Evolutionary conservation across 1,139 yeast species (phyloP).

Genomic region (Williopsis jadinii): DNA sequence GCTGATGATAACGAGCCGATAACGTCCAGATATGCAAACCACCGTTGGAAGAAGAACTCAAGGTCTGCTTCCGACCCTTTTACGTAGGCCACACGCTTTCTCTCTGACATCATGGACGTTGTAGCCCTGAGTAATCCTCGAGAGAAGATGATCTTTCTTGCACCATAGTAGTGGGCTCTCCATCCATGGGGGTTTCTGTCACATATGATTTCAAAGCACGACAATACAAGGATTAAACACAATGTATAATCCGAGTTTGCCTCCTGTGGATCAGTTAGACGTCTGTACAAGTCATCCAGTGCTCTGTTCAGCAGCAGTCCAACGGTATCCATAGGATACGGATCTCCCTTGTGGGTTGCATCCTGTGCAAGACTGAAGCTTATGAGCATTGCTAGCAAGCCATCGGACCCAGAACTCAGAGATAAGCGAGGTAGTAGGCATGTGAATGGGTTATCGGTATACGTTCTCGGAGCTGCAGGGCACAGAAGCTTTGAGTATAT

Average conservation of each 20-base stretch:
- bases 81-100: conserved; percentile 7
- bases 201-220: conserved; percentile 56
- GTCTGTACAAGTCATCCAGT: conserved; percentile 45
- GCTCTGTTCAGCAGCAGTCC: conserved; percentile 49
- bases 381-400: conserved; percentile 48
- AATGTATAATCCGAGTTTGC: conserved; percentile 61
- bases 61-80: conserved; percentile 32
- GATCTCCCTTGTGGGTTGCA: conserved; percentile 20
- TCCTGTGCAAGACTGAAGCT: conserved; percentile 61
- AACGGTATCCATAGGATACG: conserved; percentile 24
- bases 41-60: conserved; percentile 54
- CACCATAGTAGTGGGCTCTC: conserved; percentile 63
- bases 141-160: conserved; percentile 59
- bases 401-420: conserved; percentile 45
- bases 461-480: conserved; percentile 57
- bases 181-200: conserved; percentile 40
- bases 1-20: conserved; percentile 48
- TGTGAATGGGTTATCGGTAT: conserved; percentile 62
- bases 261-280: conserved; percentile 44
- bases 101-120: background rate
- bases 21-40: conserved; percentile 69
- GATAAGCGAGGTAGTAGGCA: conserved; percentile 66
- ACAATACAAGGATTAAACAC: conserved; percentile 54
- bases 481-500: conserved; percentile 58
- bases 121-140: conserved; percentile 36